These are phyloP conservation scores for Hemisphaericaspora subhashii DNA, from an alignment of 1,139 yeast genomes.

Conservation along the genomic window DNA sequence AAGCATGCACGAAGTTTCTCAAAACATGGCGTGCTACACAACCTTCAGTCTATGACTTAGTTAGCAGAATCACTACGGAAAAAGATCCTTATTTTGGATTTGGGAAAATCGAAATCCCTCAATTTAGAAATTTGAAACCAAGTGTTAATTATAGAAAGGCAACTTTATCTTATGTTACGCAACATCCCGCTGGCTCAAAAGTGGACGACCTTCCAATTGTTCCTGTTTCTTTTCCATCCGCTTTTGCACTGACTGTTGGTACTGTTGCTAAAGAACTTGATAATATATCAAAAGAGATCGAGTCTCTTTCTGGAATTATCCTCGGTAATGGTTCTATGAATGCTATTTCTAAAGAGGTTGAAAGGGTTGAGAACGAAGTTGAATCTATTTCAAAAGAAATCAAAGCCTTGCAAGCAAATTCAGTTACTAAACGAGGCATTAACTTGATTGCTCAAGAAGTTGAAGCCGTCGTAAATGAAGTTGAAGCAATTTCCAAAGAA, in stretches of 20 bases:
- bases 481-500: background rate
- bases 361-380: background rate
- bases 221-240: no score
- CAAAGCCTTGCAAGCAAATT: no score
- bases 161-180: constrained; percentile 11
- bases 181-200: background rate
- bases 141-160: constrained; percentile 30
- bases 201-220: background rate
- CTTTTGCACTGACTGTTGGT: no score
- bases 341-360: background rate
- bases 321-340: no score
- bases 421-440: no score
- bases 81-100: constrained; percentile 19
- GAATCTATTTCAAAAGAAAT: background rate
- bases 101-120: constrained; percentile 23
- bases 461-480: background rate
- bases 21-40: constrained; percentile 34
- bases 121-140: constrained; percentile 28
- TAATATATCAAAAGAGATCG: no score
- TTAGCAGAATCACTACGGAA: constrained; percentile 23
- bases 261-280: no score
- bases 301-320: no score
- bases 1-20: constrained; percentile 33
- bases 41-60: constrained; percentile 21
- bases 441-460: background rate